Percentiles rank a stretch among this genome's conserved stretches.
Evolutionary conservation across 169 alveolate species (phyloP).

Genomic region (Plasmodium gallinaceum): DNA sequence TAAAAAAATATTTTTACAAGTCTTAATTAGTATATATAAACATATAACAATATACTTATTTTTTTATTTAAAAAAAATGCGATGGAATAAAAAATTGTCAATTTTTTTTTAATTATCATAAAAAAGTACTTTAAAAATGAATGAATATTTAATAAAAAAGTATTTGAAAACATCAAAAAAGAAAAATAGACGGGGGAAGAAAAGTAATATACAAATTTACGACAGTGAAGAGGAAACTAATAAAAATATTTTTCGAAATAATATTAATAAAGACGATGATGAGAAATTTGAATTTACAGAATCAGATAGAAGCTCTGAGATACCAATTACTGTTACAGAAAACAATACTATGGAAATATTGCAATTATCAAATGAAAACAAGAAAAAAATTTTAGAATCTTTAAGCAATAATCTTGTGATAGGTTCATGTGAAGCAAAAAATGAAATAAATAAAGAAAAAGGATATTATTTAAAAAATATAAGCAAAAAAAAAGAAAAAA

Average conservation of each 20-base stretch:
- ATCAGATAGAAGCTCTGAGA: slow-evolving; percentile 51
- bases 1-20: too few relatives aligned
- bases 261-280: background rate
- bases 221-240: slow-evolving; percentile 59
- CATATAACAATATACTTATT: too few relatives aligned
- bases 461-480: background rate
- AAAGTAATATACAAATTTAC: slow-evolving; percentile 34
- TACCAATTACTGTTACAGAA: slow-evolving; percentile 36
- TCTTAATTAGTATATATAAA: too few relatives aligned
- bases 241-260: background rate
- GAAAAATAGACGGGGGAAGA: slow-evolving; percentile 5
- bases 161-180: slow-evolving; percentile 23
- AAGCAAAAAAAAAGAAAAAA: too few relatives aligned
- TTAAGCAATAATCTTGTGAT: slow-evolving; percentile 1
- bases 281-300: background rate
- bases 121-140: slow-evolving; percentile 17
- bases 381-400: slow-evolving; percentile 37
- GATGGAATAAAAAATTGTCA: too few relatives aligned
- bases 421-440: background rate
- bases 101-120: too few relatives aligned
- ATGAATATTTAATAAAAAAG: slow-evolving; percentile 43
- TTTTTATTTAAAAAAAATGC: too few relatives aligned
- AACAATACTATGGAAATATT: slow-evolving; percentile 18
- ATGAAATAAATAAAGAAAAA: background rate
- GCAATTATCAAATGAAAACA: slow-evolving; percentile 44